Conservation (phyloP, 768 basidiomycete species). For the Obba rivulosa region DNA sequence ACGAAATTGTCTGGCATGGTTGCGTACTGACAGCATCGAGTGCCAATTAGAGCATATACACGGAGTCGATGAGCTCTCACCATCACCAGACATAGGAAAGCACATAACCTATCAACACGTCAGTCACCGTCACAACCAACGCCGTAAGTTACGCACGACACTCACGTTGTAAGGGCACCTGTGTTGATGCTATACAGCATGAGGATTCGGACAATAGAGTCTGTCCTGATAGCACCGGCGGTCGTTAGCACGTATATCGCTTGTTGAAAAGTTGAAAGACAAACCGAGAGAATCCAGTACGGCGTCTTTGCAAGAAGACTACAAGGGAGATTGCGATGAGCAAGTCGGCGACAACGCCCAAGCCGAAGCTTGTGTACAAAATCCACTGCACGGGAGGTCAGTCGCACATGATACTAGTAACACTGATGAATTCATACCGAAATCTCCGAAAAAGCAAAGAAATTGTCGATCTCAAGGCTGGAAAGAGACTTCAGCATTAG, state of each 20-base stretch:
- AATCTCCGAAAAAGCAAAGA: not conserved
- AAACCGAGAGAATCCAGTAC: slow-evolving; percentile 9
- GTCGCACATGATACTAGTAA: not conserved
- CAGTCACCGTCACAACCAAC: not conserved
- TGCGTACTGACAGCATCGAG: slow-evolving; percentile 12
- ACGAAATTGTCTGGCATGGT: slow-evolving; percentile 20
- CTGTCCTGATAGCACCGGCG: slow-evolving; percentile 7
- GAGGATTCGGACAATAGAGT: slow-evolving; percentile 14
- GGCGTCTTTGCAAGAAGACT: slow-evolving; percentile 10
- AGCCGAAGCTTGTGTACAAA: slow-evolving; percentile 18
- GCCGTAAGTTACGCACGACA: not conserved
- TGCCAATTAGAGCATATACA: not conserved
- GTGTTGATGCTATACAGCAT: slow-evolving; percentile 23
- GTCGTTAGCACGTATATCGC: not conserved
- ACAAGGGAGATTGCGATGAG: slow-evolving; percentile 19
- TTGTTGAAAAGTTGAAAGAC: not conserved
- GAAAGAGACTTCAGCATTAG: not conserved
- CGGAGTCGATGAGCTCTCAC: slow-evolving; percentile 6
- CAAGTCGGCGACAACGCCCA: slow-evolving; percentile 17
- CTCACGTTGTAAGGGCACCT: slow-evolving; percentile 21
- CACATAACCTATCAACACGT: slow-evolving; percentile 13
- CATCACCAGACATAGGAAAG: slow-evolving; percentile 16
- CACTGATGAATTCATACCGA: slow-evolving; percentile 2
- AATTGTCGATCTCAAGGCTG: not conserved
- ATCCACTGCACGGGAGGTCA: slow-evolving; percentile 11